Conservation (phyloP, 495 filamentous ascomycete genomes). For the Penicillium fimorum region DNA sequence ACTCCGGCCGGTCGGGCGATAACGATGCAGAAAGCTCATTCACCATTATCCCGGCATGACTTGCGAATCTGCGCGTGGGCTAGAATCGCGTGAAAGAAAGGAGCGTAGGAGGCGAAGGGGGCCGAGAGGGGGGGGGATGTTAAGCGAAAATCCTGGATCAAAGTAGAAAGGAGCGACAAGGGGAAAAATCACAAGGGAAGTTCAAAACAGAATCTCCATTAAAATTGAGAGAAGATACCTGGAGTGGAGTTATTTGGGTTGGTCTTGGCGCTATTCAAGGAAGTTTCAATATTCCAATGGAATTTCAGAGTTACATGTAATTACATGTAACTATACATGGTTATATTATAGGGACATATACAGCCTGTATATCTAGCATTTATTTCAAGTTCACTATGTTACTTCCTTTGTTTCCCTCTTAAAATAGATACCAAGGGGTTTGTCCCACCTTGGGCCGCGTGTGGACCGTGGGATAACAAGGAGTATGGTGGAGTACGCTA, state of each 20-base stretch:
- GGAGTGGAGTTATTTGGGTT: constrained; percentile 20
- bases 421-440: constrained; percentile 13
- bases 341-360: too few relatives aligned
- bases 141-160: constrained; percentile 4
- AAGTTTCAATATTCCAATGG: background rate
- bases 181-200: constrained; percentile 11
- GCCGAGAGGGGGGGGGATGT: background rate
- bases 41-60: constrained; percentile 47
- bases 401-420: background rate
- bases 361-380: too few relatives aligned
- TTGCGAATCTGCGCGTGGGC: constrained; percentile 19
- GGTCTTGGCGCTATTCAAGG: constrained; percentile 20
- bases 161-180: constrained; percentile 14
- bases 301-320: too few relatives aligned
- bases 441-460: constrained; percentile 27
- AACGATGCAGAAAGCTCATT: constrained; percentile 36
- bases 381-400: too few relatives aligned
- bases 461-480: constrained; percentile 27
- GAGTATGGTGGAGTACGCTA: constrained; percentile 31
- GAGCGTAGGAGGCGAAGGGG: background rate
- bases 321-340: too few relatives aligned
- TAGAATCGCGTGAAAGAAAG: constrained; percentile 9
- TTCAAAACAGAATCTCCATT: constrained; percentile 12
- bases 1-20: constrained; percentile 32
- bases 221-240: constrained; percentile 20